Evolutionary conservation across 768 basidiomycete genomes (phyloP).

Genomic region (Amylocystis lapponica): DNA sequence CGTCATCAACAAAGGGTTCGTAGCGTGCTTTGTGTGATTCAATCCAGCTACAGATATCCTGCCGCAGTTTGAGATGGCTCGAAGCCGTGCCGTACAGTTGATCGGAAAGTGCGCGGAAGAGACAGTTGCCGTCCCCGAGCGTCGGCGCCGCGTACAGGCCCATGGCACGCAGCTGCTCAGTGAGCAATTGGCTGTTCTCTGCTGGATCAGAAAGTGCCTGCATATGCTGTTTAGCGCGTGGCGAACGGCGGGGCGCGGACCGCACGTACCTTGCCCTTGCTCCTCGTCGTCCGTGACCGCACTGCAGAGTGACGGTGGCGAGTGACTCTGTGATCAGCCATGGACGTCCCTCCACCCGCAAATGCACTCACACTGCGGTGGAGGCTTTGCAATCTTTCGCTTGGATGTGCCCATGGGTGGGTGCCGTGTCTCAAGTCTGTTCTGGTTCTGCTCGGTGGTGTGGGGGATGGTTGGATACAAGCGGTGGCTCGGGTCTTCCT

Average conservation of each 20-base stretch:
- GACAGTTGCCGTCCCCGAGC: slow-evolving; percentile 87
- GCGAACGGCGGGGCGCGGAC: slow-evolving; percentile 4
- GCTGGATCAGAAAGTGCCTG: slow-evolving; percentile 51
- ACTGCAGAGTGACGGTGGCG: slow-evolving; percentile 34
- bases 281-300: slow-evolving; percentile 53
- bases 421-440: neutral
- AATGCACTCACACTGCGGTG: slow-evolving; percentile 35
- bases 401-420: slow-evolving; percentile 36
- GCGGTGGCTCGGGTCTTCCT: too few species aligned
- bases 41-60: slow-evolving; percentile 82
- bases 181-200: slow-evolving; percentile 60
- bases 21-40: slow-evolving; percentile 63
- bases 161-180: slow-evolving; percentile 65
- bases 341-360: slow-evolving; percentile 8
- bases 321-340: slow-evolving; percentile 18
- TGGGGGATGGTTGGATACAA: too few species aligned
- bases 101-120: slow-evolving; percentile 87
- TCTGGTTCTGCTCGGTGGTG: too few species aligned
- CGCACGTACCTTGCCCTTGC: slow-evolving; percentile 43
- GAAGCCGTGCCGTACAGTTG: slow-evolving; percentile 76
- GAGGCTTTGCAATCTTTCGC: slow-evolving; percentile 31
- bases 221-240: slow-evolving; percentile 11
- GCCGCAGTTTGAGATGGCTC: slow-evolving; percentile 60
- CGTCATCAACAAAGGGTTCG: slow-evolving; percentile 83
- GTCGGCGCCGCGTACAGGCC: slow-evolving; percentile 87